These are phyloP conservation scores for Kalmusia sp. DNA, from an alignment of 2,329 filamentous ascomycete genomes.

Conservation along the genomic window DNA sequence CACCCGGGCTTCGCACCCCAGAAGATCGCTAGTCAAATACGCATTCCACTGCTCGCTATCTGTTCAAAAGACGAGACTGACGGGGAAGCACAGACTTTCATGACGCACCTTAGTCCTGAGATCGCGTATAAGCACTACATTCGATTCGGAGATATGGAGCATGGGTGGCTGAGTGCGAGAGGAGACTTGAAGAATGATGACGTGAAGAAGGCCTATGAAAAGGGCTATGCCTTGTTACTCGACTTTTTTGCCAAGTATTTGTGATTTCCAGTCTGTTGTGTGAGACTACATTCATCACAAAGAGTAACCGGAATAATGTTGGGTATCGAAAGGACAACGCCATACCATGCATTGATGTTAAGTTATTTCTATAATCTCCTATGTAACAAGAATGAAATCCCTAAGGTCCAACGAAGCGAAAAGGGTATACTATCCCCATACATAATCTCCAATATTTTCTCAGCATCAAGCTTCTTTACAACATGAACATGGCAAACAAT, in stretches of 20 bases:
- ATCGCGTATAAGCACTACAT: conserved; percentile 1
- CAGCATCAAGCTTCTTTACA: conserved; percentile 4
- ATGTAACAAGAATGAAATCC: background rate
- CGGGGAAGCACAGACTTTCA: background rate
- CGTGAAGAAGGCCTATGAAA: conserved; percentile 4
- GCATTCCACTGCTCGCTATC: too few species aligned
- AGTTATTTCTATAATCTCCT: background rate
- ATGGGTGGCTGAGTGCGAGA: background rate
- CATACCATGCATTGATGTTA: conserved; percentile 4
- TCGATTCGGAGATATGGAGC: background rate
- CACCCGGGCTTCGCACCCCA: too few species aligned
- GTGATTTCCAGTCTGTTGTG: too few species aligned
- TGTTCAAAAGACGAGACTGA: background rate
- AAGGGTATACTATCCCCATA: conserved; percentile 5
- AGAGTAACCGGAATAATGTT: too few species aligned
- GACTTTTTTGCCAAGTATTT: too few species aligned
- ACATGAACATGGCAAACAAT: conserved; percentile 5
- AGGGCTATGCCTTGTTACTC: too few species aligned
- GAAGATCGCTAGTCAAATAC: too few species aligned
- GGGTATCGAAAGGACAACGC: conserved; percentile 3
- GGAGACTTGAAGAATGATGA: background rate
- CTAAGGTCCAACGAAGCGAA: background rate
- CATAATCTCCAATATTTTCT: background rate
- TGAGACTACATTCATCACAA: too few species aligned
- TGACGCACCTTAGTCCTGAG: background rate